A percentile compares a stretch with the other conserved stretches of the same genome.
These are phyloP conservation scores for Neurospora sp. DNA, from an alignment of 495 filamentous ascomycete genomes.

Conservation along the genomic window DNA sequence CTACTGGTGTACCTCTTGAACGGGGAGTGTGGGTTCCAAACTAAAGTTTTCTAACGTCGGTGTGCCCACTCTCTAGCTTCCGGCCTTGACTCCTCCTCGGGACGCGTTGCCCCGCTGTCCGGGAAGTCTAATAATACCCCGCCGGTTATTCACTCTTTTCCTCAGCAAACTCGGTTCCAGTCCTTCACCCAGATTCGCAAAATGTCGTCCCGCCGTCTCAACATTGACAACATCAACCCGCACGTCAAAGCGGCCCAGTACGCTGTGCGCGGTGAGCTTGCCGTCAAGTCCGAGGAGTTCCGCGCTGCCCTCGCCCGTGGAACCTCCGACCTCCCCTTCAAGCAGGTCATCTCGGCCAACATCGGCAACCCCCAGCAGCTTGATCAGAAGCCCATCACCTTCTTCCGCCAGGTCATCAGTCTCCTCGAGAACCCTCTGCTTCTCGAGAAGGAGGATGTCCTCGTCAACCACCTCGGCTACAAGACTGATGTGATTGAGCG, in stretches of 20 bases:
- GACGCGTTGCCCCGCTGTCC: constrained; percentile 13
- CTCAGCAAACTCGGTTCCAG: neutral
- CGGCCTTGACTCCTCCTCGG: constrained; percentile 2
- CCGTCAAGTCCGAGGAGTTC: constrained; percentile 81
- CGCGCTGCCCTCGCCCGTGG: constrained; percentile 51
- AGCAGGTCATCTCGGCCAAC: constrained; percentile 87
- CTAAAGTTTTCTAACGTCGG: neutral
- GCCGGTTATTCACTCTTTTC: neutral
- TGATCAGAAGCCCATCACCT: constrained; percentile 97
- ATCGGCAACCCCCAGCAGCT: constrained; percentile 99
- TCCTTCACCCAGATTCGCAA: constrained; percentile 17
- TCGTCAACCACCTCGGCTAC: constrained; percentile 63
- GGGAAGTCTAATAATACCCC: constrained; percentile 11
- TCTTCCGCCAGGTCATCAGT: constrained; percentile 95
- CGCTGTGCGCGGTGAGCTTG: constrained; percentile 92
- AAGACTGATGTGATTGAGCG: constrained; percentile 80
- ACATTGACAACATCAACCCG: constrained; percentile 83
- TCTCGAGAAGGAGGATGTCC: constrained; percentile 64
- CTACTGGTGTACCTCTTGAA: neutral
- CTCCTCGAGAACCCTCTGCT: constrained; percentile 82
- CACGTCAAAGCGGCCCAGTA: constrained; percentile 80
- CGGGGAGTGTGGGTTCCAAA: neutral
- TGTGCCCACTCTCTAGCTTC: neutral
- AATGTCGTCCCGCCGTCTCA: constrained; percentile 48
- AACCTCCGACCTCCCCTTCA: constrained; percentile 65